Base-by-base conservation (phyloP, 176 grass and related monocot species). In the Rhynchospora breviuscula region DNA sequence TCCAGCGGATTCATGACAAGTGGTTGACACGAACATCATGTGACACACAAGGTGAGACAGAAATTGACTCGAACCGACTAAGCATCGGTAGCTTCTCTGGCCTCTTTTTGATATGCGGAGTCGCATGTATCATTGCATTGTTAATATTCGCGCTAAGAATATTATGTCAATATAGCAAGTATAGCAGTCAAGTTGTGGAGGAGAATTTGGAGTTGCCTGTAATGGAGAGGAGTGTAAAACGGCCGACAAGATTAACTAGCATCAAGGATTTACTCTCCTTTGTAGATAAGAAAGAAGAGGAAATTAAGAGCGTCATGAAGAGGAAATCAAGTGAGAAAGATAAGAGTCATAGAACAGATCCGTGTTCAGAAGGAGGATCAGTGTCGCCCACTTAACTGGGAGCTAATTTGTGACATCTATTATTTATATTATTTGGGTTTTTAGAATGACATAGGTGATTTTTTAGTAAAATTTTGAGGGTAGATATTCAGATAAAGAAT, bases 1-100 rank as follows among this genome's bases (percentile, higher is more conserved):
- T 98, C 75, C 93, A 98, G 84, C 74, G 93, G 79, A 98, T 98
- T 60, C 91, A 98, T 53, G 93, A 95, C 89, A 98, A 98, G 86
- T 98, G 96, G 96, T 83, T 98, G 54, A 85, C 40, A 76, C 31
- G 59, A 0, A 83, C 59, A 13, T 81, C 73, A 8, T 98, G 93
- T 77, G 57, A 52, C 10, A 70, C 89, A 47, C 59, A 83, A 81
- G 15, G 17, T 60, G 47, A 2, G 29, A 35, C 43, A 49, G 78
- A 70, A 54, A 33, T 86, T 11, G 82, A 59, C 69, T 35, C 64
- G 40, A 88, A 87, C 84, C 75, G 69, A 22, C 87, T 95, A 35
- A 91, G 79, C 70, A 87, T 95, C 7, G 8, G 67, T 40, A 93
- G 89, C 86, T 98, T 98, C 85, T 90, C 89, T 85, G 96, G 93